These are phyloP conservation scores for Zymoseptoria ardabiliae DNA, from an alignment of 2,329 filamentous ascomycete genomes.

Conservation along the genomic window DNA sequence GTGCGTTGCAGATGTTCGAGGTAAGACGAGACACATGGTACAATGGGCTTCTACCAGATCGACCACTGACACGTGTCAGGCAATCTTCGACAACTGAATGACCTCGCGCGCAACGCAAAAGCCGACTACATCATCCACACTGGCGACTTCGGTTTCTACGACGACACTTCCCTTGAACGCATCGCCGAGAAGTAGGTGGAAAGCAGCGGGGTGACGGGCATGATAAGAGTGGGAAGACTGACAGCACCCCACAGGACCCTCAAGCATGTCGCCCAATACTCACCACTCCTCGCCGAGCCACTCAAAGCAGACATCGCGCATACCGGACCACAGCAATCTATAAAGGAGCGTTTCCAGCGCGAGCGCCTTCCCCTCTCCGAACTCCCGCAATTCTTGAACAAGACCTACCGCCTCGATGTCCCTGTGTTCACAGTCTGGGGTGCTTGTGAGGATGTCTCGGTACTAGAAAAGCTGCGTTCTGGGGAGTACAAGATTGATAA, in stretches of 20 bases:
- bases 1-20: conserved; percentile 47
- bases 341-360: conserved; percentile 77
- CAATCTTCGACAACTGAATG: conserved; percentile 90
- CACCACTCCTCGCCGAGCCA: conserved; percentile 77
- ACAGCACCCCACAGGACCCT: conserved; percentile 59
- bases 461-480: conserved; percentile 93
- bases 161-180: conserved; percentile 87
- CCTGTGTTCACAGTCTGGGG: conserved; percentile 99
- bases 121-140: conserved; percentile 98
- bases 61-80: conserved; percentile 46
- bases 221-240: conserved; percentile 3
- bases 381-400: conserved; percentile 78
- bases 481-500: conserved; percentile 97
- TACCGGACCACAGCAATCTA: conserved; percentile 57
- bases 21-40: conserved; percentile 27
- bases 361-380: conserved; percentile 87
- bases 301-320: conserved; percentile 60
- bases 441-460: conserved; percentile 94
- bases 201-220: background rate
- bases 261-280: conserved; percentile 98
- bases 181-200: conserved; percentile 88
- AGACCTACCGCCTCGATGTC: conserved; percentile 83
- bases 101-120: conserved; percentile 86
- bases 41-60: background rate
- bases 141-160: conserved; percentile 98